These are phyloP conservation scores for Litchi chinensis DNA, from an alignment of 345 rosid genomes.

Conservation along the genomic window DNA sequence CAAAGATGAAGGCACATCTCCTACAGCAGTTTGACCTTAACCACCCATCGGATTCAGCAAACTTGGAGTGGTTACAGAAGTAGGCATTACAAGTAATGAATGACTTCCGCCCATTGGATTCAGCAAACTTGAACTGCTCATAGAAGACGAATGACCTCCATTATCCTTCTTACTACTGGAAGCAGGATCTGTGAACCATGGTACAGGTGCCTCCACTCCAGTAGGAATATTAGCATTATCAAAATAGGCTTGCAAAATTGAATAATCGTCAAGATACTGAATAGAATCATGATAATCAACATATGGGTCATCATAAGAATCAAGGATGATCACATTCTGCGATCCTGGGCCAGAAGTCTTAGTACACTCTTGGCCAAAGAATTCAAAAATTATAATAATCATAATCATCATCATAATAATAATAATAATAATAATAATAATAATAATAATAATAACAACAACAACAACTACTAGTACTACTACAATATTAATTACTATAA, in stretches of 20 bases:
- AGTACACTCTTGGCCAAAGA: conserved; percentile 17
- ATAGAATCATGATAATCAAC: conserved; percentile 32
- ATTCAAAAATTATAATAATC: not conserved
- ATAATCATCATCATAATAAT: no score
- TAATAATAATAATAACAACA: no score
- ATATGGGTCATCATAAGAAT: conserved; percentile 40
- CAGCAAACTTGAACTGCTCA: conserved; percentile 25
- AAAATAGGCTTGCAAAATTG: conserved; percentile 63
- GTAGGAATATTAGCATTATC: conserved; percentile 69
- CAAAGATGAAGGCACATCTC: conserved; percentile 28
- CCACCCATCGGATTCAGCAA: conserved; percentile 15
- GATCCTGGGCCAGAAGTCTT: conserved; percentile 34
- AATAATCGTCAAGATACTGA: conserved; percentile 48
- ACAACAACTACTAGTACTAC: no score
- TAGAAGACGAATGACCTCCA: conserved; percentile 29
- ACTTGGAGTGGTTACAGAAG: conserved; percentile 27
- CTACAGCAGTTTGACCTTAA: conserved; percentile 27
- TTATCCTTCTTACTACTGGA: conserved; percentile 23
- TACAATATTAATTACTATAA: not conserved
- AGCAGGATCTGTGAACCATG: conserved; percentile 51
- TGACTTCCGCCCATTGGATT: conserved; percentile 20
- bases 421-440: no score
- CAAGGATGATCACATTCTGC: conserved; percentile 36
- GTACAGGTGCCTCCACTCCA: conserved; percentile 78
- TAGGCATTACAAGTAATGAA: conserved; percentile 16